Evolutionary conservation across 257 asterid genomes (phyloP).

Genomic region (Solanum habrochaites): DNA sequence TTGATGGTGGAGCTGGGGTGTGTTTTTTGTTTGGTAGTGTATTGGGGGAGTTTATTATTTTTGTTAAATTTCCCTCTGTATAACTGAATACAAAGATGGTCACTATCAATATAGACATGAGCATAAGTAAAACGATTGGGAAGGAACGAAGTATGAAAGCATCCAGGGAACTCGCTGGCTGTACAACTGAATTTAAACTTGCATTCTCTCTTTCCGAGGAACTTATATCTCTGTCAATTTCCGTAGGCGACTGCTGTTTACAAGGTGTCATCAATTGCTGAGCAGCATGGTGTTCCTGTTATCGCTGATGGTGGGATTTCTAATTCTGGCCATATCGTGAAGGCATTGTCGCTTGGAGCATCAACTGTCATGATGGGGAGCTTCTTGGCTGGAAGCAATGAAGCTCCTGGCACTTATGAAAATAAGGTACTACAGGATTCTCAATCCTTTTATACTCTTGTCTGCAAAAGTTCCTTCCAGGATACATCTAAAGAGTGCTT

Average conservation of each 20-base stretch:
- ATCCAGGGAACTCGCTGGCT: not conserved
- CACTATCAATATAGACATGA: not conserved
- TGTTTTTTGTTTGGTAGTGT: no score
- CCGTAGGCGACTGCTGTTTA: constrained; percentile 75
- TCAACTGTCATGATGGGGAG: constrained; percentile 87
- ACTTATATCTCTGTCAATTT: not conserved
- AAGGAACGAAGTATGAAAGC: not conserved
- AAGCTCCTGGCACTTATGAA: constrained; percentile 76
- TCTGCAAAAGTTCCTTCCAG: not conserved
- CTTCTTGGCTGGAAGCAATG: constrained; percentile 85
- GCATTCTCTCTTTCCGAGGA: not conserved
- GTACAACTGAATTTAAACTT: not conserved
- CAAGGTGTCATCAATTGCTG: constrained; percentile 79
- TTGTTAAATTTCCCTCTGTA: not conserved
- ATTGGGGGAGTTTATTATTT: not conserved
- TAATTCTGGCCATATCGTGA: constrained; percentile 90
- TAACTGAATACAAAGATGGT: not conserved
- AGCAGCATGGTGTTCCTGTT: constrained; percentile 59
- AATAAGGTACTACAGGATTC: constrained; percentile 32
- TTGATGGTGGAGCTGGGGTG: not conserved
- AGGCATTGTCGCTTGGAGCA: constrained; percentile 89
- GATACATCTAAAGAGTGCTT: not conserved
- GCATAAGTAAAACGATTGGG: not conserved
- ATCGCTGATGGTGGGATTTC: constrained; percentile 96
- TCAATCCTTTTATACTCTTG: not conserved